A percentile compares a stretch with the other conserved stretches of the same genome.
Conservation (phyloP, 495 filamentous ascomycete species). For the Lasiosphaeris hirsuta region DNA sequence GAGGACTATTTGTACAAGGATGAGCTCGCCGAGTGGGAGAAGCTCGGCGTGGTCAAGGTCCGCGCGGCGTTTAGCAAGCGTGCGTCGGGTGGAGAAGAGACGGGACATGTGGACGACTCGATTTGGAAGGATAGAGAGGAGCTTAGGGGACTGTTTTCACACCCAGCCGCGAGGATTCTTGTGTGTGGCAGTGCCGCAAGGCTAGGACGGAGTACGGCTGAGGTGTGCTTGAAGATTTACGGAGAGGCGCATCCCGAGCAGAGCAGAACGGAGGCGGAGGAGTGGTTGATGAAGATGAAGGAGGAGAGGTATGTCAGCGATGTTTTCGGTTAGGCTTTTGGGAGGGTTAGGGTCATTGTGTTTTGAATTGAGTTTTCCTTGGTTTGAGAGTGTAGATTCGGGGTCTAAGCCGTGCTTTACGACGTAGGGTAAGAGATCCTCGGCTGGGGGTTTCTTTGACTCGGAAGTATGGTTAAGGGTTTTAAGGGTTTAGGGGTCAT, state of each 20-base stretch:
- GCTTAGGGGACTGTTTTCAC: constrained; percentile 44
- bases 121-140: constrained; percentile 53
- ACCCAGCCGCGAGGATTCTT: constrained; percentile 53
- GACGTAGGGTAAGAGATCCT: background rate
- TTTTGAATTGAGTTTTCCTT: background rate
- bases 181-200: constrained; percentile 54
- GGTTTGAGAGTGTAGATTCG: background rate
- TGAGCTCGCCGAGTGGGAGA: constrained; percentile 53
- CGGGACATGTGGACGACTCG: constrained; percentile 57
- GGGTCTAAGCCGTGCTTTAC: background rate
- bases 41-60: constrained; percentile 50
- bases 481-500: too few relatives aligned
- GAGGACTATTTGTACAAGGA: constrained; percentile 53
- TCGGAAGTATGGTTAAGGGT: too few relatives aligned
- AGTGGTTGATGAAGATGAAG: constrained; percentile 50
- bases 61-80: constrained; percentile 22
- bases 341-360: background rate
- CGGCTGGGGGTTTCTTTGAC: background rate
- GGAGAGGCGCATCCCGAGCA: constrained; percentile 39
- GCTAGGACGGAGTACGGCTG: constrained; percentile 50
- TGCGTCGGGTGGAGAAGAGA: constrained; percentile 22
- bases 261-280: constrained; percentile 42
- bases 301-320: constrained; percentile 61
- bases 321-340: constrained; percentile 48
- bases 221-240: constrained; percentile 41